Evolutionary conservation across 441 rosid genomes (phyloP).

Genomic region (Metrosideros polymorpha): DNA sequence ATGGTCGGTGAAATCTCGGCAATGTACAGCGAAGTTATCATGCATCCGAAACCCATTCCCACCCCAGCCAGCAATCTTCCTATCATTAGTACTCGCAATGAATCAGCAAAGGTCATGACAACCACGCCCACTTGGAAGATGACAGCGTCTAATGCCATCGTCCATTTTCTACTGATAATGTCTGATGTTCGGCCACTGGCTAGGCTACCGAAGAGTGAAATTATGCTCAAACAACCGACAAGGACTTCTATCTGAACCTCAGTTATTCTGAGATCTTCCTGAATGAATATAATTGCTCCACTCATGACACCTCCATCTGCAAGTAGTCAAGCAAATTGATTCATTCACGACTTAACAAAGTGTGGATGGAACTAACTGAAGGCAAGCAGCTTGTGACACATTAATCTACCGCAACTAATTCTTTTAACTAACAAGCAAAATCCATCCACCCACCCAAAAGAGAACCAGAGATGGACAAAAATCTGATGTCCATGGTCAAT

Average conservation of each 20-base stretch:
- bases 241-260: not conserved
- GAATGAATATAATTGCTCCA: not conserved
- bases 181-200: not conserved
- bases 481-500: not conserved
- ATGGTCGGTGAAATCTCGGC: conserved; percentile 31
- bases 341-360: not conserved
- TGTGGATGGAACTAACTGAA: not conserved
- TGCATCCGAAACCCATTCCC: not conserved
- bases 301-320: conserved; percentile 1
- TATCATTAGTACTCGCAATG: not conserved
- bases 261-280: conserved; percentile 10
- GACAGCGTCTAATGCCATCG: not conserved
- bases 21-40: not conserved
- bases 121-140: not conserved
- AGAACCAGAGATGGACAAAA: not conserved
- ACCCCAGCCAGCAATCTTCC: not conserved
- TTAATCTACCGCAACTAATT: not conserved
- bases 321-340: not conserved
- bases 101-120: not conserved
- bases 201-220: not conserved
- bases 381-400: not conserved
- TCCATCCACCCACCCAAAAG: not conserved
- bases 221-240: not conserved
- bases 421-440: not conserved
- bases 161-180: not conserved